phyloP scores from a whole-genome alignment of 768 basidiomycete species.

The Rhizopogon sp. region DNA sequence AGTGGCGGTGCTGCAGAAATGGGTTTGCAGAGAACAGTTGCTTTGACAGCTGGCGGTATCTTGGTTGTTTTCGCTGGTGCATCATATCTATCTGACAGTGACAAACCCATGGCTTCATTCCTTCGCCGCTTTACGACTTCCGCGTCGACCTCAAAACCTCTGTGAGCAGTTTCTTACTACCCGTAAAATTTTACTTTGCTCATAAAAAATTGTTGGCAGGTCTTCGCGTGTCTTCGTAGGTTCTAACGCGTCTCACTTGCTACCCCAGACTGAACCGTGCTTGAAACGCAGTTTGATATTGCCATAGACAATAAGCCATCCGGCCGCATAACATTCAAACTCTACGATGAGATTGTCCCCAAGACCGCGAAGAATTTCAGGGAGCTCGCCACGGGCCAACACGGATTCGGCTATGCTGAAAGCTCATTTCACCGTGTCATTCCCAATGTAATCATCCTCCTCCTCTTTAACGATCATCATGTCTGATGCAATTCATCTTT shows the following conservation, averaged over 20 bases:
- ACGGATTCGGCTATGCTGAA: slow-evolving; percentile 68
- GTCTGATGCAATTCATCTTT: background rate
- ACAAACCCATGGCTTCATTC: background rate
- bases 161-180: background rate
- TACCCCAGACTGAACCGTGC: background rate
- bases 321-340: slow-evolving; percentile 77
- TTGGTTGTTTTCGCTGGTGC: background rate
- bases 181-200: too few relatives aligned
- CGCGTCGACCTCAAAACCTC: background rate
- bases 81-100: background rate
- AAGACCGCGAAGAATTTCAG: slow-evolving; percentile 80
- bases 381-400: slow-evolving; percentile 63
- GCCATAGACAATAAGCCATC: slow-evolving; percentile 53
- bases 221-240: slow-evolving; percentile 28
- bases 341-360: slow-evolving; percentile 81
- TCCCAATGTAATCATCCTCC: slow-evolving; percentile 38
- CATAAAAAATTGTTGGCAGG: background rate
- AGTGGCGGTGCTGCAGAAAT: background rate
- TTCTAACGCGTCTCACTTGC: background rate
- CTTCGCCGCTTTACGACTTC: slow-evolving; percentile 1
- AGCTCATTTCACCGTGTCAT: slow-evolving; percentile 73
- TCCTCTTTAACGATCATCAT: background rate
- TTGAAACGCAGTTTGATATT: slow-evolving; percentile 52
- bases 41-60: background rate
- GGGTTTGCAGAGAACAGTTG: background rate